Evolutionary conservation across 106 monocot genomes (phyloP).

Genomic region (Iris macrosiphon): DNA sequence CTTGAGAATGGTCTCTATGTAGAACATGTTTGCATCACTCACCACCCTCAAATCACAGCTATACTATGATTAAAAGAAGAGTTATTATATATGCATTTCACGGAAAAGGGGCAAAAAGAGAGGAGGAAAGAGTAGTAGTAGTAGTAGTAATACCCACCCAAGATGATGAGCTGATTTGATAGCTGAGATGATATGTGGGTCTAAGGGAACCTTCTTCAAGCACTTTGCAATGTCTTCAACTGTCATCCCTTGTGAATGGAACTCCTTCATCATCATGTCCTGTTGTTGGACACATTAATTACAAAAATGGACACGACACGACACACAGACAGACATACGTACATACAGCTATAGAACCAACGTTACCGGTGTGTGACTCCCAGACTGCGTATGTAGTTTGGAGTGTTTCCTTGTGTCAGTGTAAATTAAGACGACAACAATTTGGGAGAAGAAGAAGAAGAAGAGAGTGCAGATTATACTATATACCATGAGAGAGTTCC

Average conservation of each 20-base stretch:
- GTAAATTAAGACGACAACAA: too few relatives aligned
- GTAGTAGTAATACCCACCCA: conserved; percentile 16
- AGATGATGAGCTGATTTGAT: conserved; percentile 42
- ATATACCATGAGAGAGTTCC: conserved; percentile 72
- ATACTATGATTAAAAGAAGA: not conserved
- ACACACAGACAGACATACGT: too few relatives aligned
- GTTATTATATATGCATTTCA: too few relatives aligned
- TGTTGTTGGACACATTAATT: too few relatives aligned
- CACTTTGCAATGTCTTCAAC: conserved; percentile 29
- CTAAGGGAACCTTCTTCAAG: conserved; percentile 34
- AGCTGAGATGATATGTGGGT: conserved; percentile 28
- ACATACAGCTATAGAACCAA: too few relatives aligned
- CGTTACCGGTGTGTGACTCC: too few relatives aligned
- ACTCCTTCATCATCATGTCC: conserved; percentile 50
- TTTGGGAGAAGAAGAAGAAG: not conserved
- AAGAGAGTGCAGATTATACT: not conserved
- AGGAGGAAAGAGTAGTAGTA: too few relatives aligned
- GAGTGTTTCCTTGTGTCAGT: too few relatives aligned
- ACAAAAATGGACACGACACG: too few relatives aligned
- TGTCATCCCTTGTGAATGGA: conserved; percentile 34
- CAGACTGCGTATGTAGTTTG: too few relatives aligned
- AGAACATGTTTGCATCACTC: conserved; percentile 86
- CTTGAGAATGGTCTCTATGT: conserved; percentile 69
- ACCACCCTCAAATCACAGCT: conserved; percentile 85
- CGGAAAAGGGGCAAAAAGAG: too few relatives aligned